A percentile compares a stretch with the other conserved stretches of the same genome.
Evolutionary conservation across 768 basidiomycete species (phyloP).

Genomic region (Candolleomyces aberdarensis): DNA sequence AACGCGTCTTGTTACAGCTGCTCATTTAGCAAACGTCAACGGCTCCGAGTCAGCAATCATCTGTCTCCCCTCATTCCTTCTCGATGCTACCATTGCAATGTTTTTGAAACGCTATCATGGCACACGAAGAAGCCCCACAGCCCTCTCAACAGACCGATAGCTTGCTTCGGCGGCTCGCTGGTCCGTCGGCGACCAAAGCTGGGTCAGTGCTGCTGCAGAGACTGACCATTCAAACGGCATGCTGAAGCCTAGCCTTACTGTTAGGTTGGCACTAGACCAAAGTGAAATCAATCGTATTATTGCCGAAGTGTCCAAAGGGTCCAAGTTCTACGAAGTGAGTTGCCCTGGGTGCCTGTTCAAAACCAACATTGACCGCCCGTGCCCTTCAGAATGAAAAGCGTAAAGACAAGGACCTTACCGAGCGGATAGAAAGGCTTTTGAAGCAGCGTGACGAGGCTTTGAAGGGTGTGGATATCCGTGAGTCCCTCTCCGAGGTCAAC

Average conservation of each 20-base stretch:
- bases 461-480: conserved; percentile 56
- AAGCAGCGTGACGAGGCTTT: conserved; percentile 58
- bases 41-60: neutral
- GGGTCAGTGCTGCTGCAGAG: conserved; percentile 48
- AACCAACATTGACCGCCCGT: conserved; percentile 3
- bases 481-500: conserved; percentile 17
- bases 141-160: conserved; percentile 64
- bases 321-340: conserved; percentile 83
- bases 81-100: neutral
- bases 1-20: neutral
- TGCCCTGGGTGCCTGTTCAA: neutral
- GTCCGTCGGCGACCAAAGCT: conserved; percentile 86
- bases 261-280: conserved; percentile 71
- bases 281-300: conserved; percentile 86
- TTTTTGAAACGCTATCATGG: neutral
- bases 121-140: conserved; percentile 16
- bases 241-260: neutral
- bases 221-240: neutral
- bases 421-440: conserved; percentile 68
- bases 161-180: conserved; percentile 77
- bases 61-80: neutral
- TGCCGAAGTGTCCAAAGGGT: conserved; percentile 88
- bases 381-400: conserved; percentile 75
- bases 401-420: conserved; percentile 82
- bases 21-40: neutral